Conservation (phyloP, 148 eudicot species). For the Persicaria tinctoria region DNA sequence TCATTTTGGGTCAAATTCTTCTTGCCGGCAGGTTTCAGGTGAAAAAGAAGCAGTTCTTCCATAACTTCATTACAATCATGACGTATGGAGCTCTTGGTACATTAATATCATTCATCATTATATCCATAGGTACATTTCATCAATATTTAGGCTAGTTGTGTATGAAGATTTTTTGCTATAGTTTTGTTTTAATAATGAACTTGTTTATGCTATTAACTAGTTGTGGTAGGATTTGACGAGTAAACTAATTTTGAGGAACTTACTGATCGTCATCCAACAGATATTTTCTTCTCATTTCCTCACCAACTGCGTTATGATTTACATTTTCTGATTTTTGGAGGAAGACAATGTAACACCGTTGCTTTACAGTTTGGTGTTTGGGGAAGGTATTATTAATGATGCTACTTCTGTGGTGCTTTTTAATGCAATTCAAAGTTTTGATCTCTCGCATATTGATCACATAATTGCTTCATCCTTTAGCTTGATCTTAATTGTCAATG, state of each 20-base stretch:
- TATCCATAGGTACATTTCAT: constrained; percentile 31
- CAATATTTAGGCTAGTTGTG: background rate
- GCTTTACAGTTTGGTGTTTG: constrained; percentile 76
- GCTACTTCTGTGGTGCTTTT: constrained; percentile 80
- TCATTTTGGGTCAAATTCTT: constrained; percentile 3
- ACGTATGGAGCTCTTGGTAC: constrained; percentile 61
- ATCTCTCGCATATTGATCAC: constrained; percentile 39
- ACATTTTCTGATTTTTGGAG: constrained; percentile 12
- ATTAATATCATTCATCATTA: constrained; percentile 44
- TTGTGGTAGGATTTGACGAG: background rate
- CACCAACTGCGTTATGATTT: background rate
- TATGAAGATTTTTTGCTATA: background rate
- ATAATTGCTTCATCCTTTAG: constrained; percentile 20
- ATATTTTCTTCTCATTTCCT: background rate
- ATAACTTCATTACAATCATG: constrained; percentile 56
- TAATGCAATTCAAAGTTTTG: constrained; percentile 60
- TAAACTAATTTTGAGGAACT: background rate
- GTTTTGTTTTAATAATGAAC: background rate
- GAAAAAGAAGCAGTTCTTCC: constrained; percentile 65
- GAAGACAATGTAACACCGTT: constrained; percentile 52
- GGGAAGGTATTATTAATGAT: constrained; percentile 81
- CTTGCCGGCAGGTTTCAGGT: constrained; percentile 48
- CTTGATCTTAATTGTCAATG: too few relatives aligned
- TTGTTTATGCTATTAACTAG: background rate
- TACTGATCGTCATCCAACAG: background rate